Conservation (phyloP, 2,329 filamentous ascomycete species). For the Pseudonectria buxi region DNA sequence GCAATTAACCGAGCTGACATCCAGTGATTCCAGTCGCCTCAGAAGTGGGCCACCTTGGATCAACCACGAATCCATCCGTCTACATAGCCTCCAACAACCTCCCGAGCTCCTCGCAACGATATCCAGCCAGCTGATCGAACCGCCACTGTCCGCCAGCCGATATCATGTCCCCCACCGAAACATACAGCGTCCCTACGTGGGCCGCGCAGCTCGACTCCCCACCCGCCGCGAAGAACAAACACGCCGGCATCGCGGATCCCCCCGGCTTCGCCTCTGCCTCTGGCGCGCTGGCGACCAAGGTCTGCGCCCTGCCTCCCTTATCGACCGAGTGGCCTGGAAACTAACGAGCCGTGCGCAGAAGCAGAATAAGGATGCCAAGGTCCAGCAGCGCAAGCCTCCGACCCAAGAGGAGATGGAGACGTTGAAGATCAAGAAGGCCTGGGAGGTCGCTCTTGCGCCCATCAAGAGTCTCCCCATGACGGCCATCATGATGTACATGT, state of each 20-base stretch:
- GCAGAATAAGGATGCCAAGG: slow-evolving; percentile 44
- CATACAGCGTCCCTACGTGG: slow-evolving; percentile 60
- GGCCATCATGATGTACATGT: slow-evolving; percentile 99
- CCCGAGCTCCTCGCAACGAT: slow-evolving; percentile 1
- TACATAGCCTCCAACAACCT: slow-evolving; percentile 2
- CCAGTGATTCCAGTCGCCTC: background rate
- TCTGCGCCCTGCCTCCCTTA: slow-evolving; percentile 21
- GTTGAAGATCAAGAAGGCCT: slow-evolving; percentile 96
- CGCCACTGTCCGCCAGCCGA: background rate
- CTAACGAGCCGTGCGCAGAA: slow-evolving; percentile 30
- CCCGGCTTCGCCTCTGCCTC: slow-evolving; percentile 68
- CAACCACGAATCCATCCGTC: slow-evolving; percentile 10
- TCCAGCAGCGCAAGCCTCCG: slow-evolving; percentile 55
- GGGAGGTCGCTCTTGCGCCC: slow-evolving; percentile 91
- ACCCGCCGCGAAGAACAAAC: slow-evolving; percentile 59
- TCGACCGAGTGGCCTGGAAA: background rate
- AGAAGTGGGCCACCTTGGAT: slow-evolving; percentile 11
- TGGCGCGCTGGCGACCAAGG: slow-evolving; percentile 51
- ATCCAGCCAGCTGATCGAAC: background rate
- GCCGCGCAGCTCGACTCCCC: slow-evolving; percentile 70
- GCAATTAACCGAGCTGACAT: slow-evolving; percentile 18
- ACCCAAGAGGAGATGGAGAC: slow-evolving; percentile 85
- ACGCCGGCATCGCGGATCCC: slow-evolving; percentile 68
- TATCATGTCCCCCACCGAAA: background rate
- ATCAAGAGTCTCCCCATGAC: slow-evolving; percentile 97